These are phyloP conservation scores for Scleroderma bovista DNA, from an alignment of 768 basidiomycete genomes.

Conservation along the genomic window DNA sequence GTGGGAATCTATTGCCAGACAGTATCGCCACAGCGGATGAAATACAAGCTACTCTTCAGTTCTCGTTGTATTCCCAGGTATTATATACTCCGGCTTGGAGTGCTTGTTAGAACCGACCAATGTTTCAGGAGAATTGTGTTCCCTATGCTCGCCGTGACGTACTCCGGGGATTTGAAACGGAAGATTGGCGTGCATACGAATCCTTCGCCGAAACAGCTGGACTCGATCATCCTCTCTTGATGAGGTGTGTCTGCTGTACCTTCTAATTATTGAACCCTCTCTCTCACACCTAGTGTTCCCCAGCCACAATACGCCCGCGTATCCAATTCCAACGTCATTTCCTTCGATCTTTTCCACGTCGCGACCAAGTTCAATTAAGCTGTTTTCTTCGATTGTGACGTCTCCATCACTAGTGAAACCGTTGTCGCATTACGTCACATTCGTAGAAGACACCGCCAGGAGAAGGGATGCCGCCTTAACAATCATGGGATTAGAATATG, in stretches of 20 bases:
- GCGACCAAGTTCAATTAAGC: conserved; percentile 14
- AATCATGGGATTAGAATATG: conserved; percentile 40
- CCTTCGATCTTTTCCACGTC: conserved; percentile 37
- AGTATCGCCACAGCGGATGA: conserved; percentile 18
- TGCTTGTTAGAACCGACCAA: not conserved
- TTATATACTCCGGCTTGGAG: conserved; percentile 1
- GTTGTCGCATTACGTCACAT: conserved; percentile 49
- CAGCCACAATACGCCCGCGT: conserved; percentile 47
- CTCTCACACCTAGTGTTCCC: conserved; percentile 1
- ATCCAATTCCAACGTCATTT: conserved; percentile 58
- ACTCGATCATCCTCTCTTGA: conserved; percentile 27
- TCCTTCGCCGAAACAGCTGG: conserved; percentile 31
- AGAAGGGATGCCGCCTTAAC: conserved; percentile 32
- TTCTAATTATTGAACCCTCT: conserved; percentile 6
- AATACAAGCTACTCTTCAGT: conserved; percentile 31
- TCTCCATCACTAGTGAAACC: conserved; percentile 34
- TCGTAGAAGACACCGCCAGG: conserved; percentile 41
- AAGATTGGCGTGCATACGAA: conserved; percentile 33
- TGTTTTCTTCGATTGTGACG: conserved; percentile 44
- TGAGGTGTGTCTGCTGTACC: conserved; percentile 30
- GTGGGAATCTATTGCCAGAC: conserved; percentile 47
- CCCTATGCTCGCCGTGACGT: conserved; percentile 46
- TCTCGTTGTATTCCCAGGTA: conserved; percentile 33
- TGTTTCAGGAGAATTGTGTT: conserved; percentile 11
- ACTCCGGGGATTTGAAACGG: conserved; percentile 51